Conservation (phyloP, 2,329 filamentous ascomycete genomes). For the Aureobasidium musti region DNA sequence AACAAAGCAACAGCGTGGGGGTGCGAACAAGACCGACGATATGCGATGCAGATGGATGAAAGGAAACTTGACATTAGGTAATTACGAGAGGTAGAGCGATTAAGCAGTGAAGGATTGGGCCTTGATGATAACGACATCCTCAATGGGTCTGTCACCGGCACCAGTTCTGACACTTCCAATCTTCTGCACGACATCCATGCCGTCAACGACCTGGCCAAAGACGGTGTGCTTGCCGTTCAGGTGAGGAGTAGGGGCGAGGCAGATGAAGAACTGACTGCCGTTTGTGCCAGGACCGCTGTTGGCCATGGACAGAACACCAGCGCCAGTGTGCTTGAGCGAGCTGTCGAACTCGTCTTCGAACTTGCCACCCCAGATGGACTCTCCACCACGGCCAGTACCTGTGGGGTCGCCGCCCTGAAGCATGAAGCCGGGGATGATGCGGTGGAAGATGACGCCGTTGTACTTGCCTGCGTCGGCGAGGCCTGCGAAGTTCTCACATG, state of each 20-base stretch:
- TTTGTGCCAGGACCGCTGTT: constrained; percentile 92
- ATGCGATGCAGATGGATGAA: background rate
- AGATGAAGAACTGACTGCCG: constrained; percentile 97
- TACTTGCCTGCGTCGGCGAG: constrained; percentile 41
- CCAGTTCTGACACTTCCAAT: constrained; percentile 88
- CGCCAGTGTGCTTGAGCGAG: constrained; percentile 76
- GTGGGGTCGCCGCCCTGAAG: constrained; percentile 96
- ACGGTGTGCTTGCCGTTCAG: constrained; percentile 93
- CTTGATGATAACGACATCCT: constrained; percentile 71
- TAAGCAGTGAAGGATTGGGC: constrained; percentile 25
- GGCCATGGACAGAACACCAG: constrained; percentile 92
- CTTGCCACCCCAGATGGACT: constrained; percentile 76
- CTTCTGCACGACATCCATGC: constrained; percentile 88
- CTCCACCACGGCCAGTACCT: constrained; percentile 84
- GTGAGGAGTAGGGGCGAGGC: constrained; percentile 81
- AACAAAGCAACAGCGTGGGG: background rate
- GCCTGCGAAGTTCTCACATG: constrained; percentile 42
- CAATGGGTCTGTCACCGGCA: constrained; percentile 72
- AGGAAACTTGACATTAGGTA: constrained; percentile 18
- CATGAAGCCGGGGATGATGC: constrained; percentile 96
- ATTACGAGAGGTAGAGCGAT: constrained; percentile 1
- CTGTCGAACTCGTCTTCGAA: constrained; percentile 88
- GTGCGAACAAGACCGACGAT: background rate
- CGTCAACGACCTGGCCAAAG: constrained; percentile 86
- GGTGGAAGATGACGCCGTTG: constrained; percentile 43